Base-by-base conservation (phyloP, 2,329 filamentous ascomycete genomes). In the Thelonectria blattea region DNA sequence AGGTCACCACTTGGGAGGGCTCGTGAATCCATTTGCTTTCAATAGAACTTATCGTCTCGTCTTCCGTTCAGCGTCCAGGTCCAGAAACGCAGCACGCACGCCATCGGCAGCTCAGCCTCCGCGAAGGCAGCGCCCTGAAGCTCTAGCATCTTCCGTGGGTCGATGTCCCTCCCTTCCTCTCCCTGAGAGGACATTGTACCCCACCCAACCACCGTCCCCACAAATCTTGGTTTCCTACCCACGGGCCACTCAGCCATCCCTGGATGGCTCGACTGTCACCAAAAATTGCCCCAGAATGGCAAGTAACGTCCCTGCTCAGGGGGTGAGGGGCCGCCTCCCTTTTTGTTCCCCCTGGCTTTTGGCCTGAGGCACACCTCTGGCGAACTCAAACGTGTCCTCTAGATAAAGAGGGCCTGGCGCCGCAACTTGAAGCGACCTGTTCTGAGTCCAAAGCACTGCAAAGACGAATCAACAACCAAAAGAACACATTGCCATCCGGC, bases 331-430 rank as follows among this genome's bases (percentile, higher is more conserved):
- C 32, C 34, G 34, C 32, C 47, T 56, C 42, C 43, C 54, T 46
- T 41, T 27, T 43, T 43, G n/a, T 18, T 22, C 39, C 56, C 56
- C 57, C 65, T 62, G 68, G 64, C 59, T 62, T 58, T 48, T 2
- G 58, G 71, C 73, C 73, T 75, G 69, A 75, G 73, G 73, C 73
- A 67, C 45, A 34, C 5, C 2, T 7, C 8, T 9, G 5, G 27
- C 27, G 27, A 27, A 7, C 53, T 53, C 51, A 62, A 66, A 74
- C 72, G 72, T 74, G 72, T 71, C 72, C 72, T 74, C 64, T 66
- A 71, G 68, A 76, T 77, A 77, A 77, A 76, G 70, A 74, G 64
- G 55, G 59, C 65, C 65, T 58, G 52, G 69, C 65, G 70, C 65
- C 66, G 65, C 69, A 55, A 66, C 62, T 30, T 30, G 27, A 30